These are phyloP conservation scores for Zymoseptoria tritici DNA, from an alignment of 2,329 filamentous ascomycete genomes.

Conservation along the genomic window DNA sequence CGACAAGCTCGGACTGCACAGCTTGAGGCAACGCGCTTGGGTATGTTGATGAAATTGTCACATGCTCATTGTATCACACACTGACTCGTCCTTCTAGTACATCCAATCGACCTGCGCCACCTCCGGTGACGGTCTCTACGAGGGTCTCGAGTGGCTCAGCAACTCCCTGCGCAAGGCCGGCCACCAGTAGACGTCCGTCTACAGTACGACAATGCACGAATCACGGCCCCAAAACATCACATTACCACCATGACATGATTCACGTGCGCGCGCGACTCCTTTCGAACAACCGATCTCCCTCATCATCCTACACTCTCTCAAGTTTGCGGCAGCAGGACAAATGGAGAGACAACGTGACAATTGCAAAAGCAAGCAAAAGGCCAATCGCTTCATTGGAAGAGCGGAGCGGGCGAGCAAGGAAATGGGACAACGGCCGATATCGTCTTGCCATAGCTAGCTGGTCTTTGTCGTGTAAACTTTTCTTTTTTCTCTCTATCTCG, in stretches of 20 bases:
- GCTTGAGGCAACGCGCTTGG: conserved; percentile 96
- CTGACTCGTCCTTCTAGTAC: conserved; percentile 50
- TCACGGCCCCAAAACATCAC: conserved; percentile 9
- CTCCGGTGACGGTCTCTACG: conserved; percentile 97
- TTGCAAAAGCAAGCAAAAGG: conserved; percentile 6
- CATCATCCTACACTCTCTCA: conserved; percentile 14
- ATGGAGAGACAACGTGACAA: conserved; percentile 11
- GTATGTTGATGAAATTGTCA: conserved; percentile 50
- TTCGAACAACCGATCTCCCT: conserved; percentile 2
- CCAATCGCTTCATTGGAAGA: conserved; percentile 5
- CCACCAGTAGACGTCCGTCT: conserved; percentile 34
- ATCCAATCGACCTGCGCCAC: conserved; percentile 99
- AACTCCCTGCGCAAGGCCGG: conserved; percentile 49
- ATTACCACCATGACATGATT: conserved; percentile 8
- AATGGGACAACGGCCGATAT: conserved; percentile 4
- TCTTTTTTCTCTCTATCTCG: conserved; percentile 1
- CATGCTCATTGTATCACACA: neutral
- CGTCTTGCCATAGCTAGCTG: conserved; percentile 17
- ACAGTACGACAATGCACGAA: conserved; percentile 15
- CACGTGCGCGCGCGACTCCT: conserved; percentile 8
- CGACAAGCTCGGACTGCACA: conserved; percentile 99
- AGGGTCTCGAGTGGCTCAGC: conserved; percentile 71
- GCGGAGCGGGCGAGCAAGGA: conserved; percentile 1
- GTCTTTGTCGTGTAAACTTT: conserved; percentile 16
- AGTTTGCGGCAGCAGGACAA: conserved; percentile 22